Evolutionary conservation across 1,284 basidiomycete species (phyloP).

Genomic region (Melampsora occidentalis): DNA sequence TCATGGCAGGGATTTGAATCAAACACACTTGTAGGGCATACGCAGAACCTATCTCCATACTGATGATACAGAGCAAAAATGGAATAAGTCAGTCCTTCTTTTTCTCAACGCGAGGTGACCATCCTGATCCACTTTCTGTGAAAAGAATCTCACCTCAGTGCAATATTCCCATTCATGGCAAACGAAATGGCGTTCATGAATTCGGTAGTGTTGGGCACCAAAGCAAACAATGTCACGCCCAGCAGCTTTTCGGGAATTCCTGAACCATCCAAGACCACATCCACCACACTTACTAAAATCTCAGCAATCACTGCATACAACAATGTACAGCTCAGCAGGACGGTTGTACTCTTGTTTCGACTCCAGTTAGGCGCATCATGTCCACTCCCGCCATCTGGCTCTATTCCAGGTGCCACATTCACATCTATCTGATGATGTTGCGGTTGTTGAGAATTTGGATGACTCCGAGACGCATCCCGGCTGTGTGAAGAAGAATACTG

Average conservation of each 20-base stretch:
- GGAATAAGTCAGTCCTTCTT: background rate
- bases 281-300: slow-evolving; percentile 89
- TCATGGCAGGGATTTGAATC: slow-evolving; percentile 97
- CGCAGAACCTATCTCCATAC: slow-evolving; percentile 99
- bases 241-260: slow-evolving; percentile 97
- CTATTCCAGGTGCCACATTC: slow-evolving; percentile 18
- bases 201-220: slow-evolving; percentile 98
- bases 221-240: slow-evolving; percentile 90
- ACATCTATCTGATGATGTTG: background rate
- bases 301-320: slow-evolving; percentile 96
- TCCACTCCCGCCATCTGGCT: slow-evolving; percentile 66
- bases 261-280: slow-evolving; percentile 86
- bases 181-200: slow-evolving; percentile 99
- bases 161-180: slow-evolving; percentile 94
- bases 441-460: background rate
- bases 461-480: slow-evolving; percentile 15
- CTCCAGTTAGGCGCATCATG: slow-evolving; percentile 98
- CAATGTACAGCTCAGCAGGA: slow-evolving; percentile 81
- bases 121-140: slow-evolving; percentile 6
- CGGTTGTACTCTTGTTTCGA: slow-evolving; percentile 75
- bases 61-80: slow-evolving; percentile 52
- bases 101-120: too few species aligned
- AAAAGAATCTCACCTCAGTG: slow-evolving; percentile 68
- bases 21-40: slow-evolving; percentile 98
- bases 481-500: slow-evolving; percentile 11